Evolutionary conservation across 1,284 basidiomycete species (phyloP).

Genomic region (Filobasidium uniguttulatum): DNA sequence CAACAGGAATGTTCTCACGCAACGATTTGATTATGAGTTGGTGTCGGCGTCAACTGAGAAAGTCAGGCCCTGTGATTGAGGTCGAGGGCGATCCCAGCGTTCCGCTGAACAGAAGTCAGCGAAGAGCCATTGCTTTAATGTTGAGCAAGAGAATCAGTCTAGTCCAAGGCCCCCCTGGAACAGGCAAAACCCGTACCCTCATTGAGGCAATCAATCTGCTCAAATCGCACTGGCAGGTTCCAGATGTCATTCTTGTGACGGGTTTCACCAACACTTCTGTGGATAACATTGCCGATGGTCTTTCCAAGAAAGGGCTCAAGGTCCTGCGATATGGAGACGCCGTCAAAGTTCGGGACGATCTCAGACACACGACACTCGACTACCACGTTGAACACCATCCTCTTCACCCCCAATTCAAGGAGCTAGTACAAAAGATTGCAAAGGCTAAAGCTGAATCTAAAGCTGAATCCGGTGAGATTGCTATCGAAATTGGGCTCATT

Average conservation of each 20-base stretch:
- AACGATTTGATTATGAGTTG: constrained; percentile 62
- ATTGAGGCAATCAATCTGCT: constrained; percentile 69
- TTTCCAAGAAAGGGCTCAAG: constrained; percentile 45
- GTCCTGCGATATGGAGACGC: constrained; percentile 62
- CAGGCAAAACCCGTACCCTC: constrained; percentile 86
- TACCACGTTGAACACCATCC: constrained; percentile 52
- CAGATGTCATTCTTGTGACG: constrained; percentile 70
- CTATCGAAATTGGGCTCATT: too few species aligned
- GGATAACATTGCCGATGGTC: constrained; percentile 75
- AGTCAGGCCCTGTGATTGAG: constrained; percentile 43
- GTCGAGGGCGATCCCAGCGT: constrained; percentile 70
- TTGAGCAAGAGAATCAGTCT: constrained; percentile 62
- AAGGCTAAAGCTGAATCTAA: too few species aligned
- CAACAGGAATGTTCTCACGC: constrained; percentile 43
- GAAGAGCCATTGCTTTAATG: constrained; percentile 73
- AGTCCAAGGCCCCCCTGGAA: constrained; percentile 90
- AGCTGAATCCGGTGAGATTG: constrained; percentile 25
- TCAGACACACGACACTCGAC: constrained; percentile 53
- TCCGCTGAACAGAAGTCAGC: constrained; percentile 63
- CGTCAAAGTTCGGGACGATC: constrained; percentile 48
- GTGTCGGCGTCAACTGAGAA: constrained; percentile 51
- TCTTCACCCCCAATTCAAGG: constrained; percentile 41
- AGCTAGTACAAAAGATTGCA: too few species aligned
- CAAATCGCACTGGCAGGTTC: constrained; percentile 70
- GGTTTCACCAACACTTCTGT: constrained; percentile 90